These are phyloP conservation scores for Chondrus crispus DNA, from an alignment of 23 red algal species.

Conservation along the genomic window DNA sequence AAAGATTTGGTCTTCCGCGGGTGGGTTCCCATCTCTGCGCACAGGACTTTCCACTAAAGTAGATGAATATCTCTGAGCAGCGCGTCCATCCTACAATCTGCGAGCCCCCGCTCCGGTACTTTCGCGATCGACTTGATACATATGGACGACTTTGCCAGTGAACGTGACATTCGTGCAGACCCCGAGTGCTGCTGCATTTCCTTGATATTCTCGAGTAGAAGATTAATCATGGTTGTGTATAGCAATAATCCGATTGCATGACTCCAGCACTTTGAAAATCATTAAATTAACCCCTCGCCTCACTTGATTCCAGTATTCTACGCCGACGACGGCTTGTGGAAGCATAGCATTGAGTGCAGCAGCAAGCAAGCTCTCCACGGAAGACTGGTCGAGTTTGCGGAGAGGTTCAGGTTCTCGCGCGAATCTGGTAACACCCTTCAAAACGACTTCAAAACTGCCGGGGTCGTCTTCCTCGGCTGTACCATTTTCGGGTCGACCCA, in stretches of 20 bases:
- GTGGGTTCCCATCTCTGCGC: conserved; percentile 25
- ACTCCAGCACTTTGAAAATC: conserved; percentile 61
- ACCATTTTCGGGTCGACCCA: conserved; percentile 36
- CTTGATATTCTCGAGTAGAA: conserved; percentile 42
- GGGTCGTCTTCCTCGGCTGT: conserved; percentile 23
- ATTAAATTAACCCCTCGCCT: conserved; percentile 59
- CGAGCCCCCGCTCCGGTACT: conserved; percentile 53
- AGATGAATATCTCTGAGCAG: conserved; percentile 63
- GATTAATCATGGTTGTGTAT: conserved; percentile 56
- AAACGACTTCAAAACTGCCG: conserved; percentile 15
- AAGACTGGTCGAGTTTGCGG: conserved; percentile 21
- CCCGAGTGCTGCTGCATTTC: conserved; percentile 11
- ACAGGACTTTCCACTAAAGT: conserved; percentile 51
- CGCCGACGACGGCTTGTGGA: conserved; percentile 24
- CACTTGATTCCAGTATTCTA: conserved; percentile 68
- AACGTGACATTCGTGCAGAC: not conserved
- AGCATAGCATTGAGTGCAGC: conserved; percentile 63
- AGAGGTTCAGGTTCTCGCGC: conserved; percentile 27
- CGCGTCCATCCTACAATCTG: conserved; percentile 35
- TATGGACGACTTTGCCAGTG: conserved; percentile 56
- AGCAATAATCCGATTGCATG: conserved; percentile 62
- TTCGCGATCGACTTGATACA: conserved; percentile 69
- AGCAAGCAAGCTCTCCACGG: conserved; percentile 34
- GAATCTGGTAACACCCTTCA: conserved; percentile 52
- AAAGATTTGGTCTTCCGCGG: conserved; percentile 63